Evolutionary conservation across 148 eudicot genomes (phyloP), one percentile per base, ranked within the genome.

Genomic region (Pouteria glomerata): DNA sequence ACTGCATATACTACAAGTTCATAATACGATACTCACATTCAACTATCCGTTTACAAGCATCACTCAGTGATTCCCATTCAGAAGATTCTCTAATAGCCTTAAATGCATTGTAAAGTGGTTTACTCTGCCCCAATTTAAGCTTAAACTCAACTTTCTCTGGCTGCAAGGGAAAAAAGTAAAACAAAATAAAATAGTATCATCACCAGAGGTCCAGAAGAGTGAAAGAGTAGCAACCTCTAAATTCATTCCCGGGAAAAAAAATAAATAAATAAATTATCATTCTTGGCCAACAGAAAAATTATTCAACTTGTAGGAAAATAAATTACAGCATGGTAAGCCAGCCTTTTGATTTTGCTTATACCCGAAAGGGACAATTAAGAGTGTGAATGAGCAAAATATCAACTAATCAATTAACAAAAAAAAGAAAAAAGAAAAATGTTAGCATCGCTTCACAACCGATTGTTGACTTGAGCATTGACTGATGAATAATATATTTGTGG

Each of bases 61-160:
- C 88, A 72, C 87, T 92, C 53, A 92, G 75, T 6, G 83, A 44
- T 2, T 85, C 76, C 96, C 96, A 96, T 35, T 85, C 95, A 66
- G 90, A 31, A 45, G 99, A 96, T 52, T 90, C 97, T 71, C 79
- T 80, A 15, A 96, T 92, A 65, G 92, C 85, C 78, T 87, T 96
- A 69, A 96, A 90, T 15, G 99, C 97, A 78, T 85, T 87, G 72
- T 90, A 88, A 50, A 96, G 71, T 21, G 99, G 96, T 81, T 96
- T 92, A 70, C 99, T 96, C 78, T 96, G 99, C 27, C 96, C 99
- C 80, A 92, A 70, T 73, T 96, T 87, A 18, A 92, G 94, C 67
- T 88, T 94, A 82, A 96, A 88, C 68, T 88, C 87, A 72, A 96
- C 99, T 80, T 84, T 92, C 81, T 88, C 97, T 2, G 97, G 99